phyloP scores from a whole-genome alignment of 2,329 filamentous ascomycete genomes.

The Neofusicoccum parvum region DNA sequence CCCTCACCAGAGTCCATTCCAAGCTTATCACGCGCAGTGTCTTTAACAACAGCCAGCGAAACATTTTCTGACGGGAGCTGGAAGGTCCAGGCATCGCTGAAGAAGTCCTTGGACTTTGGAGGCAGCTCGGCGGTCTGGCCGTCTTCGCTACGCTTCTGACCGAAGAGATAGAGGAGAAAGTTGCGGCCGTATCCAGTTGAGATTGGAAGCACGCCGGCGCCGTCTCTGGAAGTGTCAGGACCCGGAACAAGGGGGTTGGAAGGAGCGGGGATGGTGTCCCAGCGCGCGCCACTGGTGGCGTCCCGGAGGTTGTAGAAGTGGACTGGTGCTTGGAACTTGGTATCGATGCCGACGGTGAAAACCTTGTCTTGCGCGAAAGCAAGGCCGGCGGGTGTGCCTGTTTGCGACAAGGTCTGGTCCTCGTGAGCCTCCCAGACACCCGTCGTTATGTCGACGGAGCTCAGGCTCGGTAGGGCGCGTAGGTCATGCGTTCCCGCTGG shows the following conservation, averaged over 20 bases:
- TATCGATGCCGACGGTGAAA: conserved; percentile 43
- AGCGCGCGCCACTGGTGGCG: conserved; percentile 30
- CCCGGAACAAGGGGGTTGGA: conserved; percentile 48
- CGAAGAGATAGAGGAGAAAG: conserved; percentile 49
- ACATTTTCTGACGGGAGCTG: conserved; percentile 45
- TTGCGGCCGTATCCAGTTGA: conserved; percentile 48
- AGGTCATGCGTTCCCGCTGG: conserved; percentile 26
- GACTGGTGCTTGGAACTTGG: conserved; percentile 31
- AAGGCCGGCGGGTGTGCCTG: conserved; percentile 37
- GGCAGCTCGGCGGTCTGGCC: conserved; percentile 23
- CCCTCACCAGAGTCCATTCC: conserved; percentile 45
- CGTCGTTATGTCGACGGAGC: conserved; percentile 23
- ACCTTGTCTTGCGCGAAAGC: conserved; percentile 40
- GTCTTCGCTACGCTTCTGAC: conserved; percentile 30
- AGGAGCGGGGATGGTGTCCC: conserved; percentile 45
- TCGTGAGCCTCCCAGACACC: conserved; percentile 33
- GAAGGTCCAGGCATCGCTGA: conserved; percentile 38
- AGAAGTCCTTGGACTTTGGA: conserved; percentile 24
- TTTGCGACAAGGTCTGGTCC: conserved; percentile 29
- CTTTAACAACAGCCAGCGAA: conserved; percentile 49
- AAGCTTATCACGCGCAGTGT: conserved; percentile 43
- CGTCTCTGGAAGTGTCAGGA: conserved; percentile 42
- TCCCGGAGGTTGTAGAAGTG: conserved; percentile 27
- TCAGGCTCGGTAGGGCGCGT: conserved; percentile 17
- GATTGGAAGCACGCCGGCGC: conserved; percentile 41